phyloP scores from a whole-genome alignment of 2,329 filamentous ascomycete genomes.

The Penicillium sp. region DNA sequence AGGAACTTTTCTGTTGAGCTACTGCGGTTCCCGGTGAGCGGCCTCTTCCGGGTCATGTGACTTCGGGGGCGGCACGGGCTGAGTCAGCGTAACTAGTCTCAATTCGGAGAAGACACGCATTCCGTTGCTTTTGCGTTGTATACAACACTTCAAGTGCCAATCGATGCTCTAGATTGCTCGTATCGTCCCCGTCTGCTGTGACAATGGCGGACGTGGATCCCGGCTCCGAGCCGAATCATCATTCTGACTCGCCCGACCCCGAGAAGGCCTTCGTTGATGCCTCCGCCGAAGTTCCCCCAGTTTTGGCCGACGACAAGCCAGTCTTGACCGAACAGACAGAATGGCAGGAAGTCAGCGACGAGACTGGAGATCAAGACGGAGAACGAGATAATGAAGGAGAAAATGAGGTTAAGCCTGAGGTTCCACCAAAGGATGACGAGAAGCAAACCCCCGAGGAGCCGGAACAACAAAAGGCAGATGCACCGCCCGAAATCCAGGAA shows the following conservation, averaged over 20 bases:
- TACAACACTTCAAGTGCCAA: conserved; percentile 1
- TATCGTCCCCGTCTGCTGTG: conserved; percentile 35
- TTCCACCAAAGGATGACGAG: conserved; percentile 23
- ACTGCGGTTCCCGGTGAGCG: conserved; percentile 33
- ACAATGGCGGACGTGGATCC: conserved; percentile 41
- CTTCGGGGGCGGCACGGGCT: conserved; percentile 11
- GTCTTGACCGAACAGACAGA: conserved; percentile 25
- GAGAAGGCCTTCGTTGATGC: conserved; percentile 29
- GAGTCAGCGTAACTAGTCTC: conserved; percentile 19
- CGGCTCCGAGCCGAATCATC: conserved; percentile 31
- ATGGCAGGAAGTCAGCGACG: conserved; percentile 27
- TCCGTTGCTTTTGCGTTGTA: conserved; percentile 7
- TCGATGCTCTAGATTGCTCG: conserved; percentile 24
- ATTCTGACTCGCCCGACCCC: conserved; percentile 23
- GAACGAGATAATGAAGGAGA: conserved; percentile 16
- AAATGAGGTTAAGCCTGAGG: conserved; percentile 23
- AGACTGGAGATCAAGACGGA: conserved; percentile 7
- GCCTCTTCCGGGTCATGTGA: conserved; percentile 30
- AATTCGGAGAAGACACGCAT: conserved; percentile 31
- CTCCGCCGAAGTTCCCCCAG: conserved; percentile 23
- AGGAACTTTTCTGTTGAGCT: conserved; percentile 43
- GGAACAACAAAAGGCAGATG: conserved; percentile 13
- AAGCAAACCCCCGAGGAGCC: conserved; percentile 21
- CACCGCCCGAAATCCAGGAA: conserved; percentile 21
- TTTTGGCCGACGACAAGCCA: conserved; percentile 31